These are phyloP conservation scores for Sesbania bispinosa DNA, from an alignment of 306 rosid genomes.

Conservation along the genomic window DNA sequence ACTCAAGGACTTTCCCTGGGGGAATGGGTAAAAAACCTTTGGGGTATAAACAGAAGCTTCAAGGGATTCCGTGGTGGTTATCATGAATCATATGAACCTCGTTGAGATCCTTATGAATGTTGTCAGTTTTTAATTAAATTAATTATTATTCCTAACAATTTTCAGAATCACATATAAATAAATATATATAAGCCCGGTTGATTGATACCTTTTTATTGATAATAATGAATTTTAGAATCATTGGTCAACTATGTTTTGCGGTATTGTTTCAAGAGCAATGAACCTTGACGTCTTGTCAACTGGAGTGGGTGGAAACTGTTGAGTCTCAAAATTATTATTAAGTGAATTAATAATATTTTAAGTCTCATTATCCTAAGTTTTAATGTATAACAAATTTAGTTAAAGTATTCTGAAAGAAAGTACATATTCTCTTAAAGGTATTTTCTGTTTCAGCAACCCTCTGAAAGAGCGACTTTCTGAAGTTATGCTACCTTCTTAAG, in stretches of 20 bases:
- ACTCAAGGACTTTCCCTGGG: constrained; percentile 61
- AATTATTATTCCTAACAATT: neutral
- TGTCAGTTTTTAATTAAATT: constrained; percentile 40
- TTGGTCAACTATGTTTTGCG: constrained; percentile 71
- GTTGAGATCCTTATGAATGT: constrained; percentile 92
- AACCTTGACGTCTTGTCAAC: constrained; percentile 81
- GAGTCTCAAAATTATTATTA: too few relatives aligned
- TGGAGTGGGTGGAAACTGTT: constrained; percentile 92
- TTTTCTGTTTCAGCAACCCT: too few relatives aligned
- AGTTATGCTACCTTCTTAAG: too few relatives aligned
- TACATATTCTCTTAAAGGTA: too few relatives aligned
- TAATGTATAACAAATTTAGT: too few relatives aligned
- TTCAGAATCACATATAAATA: too few relatives aligned
- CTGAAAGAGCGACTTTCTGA: too few relatives aligned
- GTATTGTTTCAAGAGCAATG: constrained; percentile 76
- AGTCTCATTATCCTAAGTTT: too few relatives aligned
- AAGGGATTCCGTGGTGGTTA: constrained; percentile 63
- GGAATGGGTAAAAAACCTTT: constrained; percentile 71
- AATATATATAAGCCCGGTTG: too few relatives aligned
- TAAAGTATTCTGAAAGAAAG: too few relatives aligned
- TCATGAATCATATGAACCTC: constrained; percentile 70
- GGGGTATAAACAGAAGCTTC: constrained; percentile 79
- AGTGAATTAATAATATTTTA: too few relatives aligned
- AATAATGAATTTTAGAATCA: constrained; percentile 45
- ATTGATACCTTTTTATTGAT: neutral